Evolutionary conservation across 2,329 filamentous ascomycete genomes (phyloP).

Genomic region (Elsinoe ampelina): DNA sequence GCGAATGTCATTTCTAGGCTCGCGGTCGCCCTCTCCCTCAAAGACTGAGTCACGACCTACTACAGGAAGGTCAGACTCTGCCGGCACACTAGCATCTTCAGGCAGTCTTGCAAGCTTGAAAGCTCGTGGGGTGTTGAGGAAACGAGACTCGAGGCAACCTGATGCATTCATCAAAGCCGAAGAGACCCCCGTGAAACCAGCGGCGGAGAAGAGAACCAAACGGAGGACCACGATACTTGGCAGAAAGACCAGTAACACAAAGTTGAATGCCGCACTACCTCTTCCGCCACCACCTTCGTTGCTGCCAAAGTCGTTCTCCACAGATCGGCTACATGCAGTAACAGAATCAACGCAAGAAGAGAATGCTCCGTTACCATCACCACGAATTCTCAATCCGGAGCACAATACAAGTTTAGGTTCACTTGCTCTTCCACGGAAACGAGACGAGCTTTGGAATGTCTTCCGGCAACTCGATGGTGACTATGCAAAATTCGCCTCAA

Average conservation of each 20-base stretch:
- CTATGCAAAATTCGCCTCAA: slow-evolving; percentile 63
- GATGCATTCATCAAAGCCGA: background rate
- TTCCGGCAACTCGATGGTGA: slow-evolving; percentile 62
- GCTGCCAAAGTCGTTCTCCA: slow-evolving; percentile 41
- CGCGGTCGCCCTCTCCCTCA: slow-evolving; percentile 15
- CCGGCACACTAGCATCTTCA: background rate
- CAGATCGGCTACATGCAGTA: slow-evolving; percentile 34
- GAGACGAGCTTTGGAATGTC: slow-evolving; percentile 60
- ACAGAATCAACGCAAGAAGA: slow-evolving; percentile 27
- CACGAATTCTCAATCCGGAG: slow-evolving; percentile 10
- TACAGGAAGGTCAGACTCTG: background rate
- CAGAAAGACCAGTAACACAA: slow-evolving; percentile 19
- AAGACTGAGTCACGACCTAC: background rate
- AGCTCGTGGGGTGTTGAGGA: background rate
- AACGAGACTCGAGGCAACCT: background rate
- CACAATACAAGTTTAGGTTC: slow-evolving; percentile 20
- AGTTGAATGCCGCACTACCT: slow-evolving; percentile 5
- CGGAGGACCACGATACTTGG: slow-evolving; percentile 9
- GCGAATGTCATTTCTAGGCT: slow-evolving; percentile 15
- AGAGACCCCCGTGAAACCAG: background rate
- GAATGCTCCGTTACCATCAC: slow-evolving; percentile 28
- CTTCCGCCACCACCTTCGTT: slow-evolving; percentile 25
- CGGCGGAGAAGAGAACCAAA: background rate
- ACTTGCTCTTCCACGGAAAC: slow-evolving; percentile 40
- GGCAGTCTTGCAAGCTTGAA: slow-evolving; percentile 4